phyloP scores from a whole-genome alignment of 345 rosid genomes.

The Diplotaxis tenuifolia region DNA sequence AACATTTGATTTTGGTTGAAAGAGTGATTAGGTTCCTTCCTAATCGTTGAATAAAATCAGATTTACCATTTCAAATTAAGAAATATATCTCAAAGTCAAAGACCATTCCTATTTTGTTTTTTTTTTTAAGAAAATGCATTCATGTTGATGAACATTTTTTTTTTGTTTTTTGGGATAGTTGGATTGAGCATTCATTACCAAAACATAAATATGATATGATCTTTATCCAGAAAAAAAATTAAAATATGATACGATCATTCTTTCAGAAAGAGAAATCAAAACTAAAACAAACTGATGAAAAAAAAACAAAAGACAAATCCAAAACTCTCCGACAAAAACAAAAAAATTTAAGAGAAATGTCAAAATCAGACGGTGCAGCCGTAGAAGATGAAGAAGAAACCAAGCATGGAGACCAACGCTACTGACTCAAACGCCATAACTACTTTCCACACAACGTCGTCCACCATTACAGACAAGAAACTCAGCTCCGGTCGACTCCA shows the following conservation, averaged over 20 bases:
- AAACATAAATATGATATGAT: too few species aligned
- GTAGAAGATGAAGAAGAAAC: conserved; percentile 84
- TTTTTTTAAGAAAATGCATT: background rate
- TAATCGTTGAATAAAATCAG: background rate
- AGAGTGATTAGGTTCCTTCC: background rate
- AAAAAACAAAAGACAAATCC: background rate
- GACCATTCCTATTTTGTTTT: background rate
- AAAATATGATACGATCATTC: too few species aligned
- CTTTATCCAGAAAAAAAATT: too few species aligned
- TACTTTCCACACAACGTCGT: conserved; percentile 68
- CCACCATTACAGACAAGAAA: conserved; percentile 49
- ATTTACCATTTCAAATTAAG: background rate
- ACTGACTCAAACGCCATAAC: conserved; percentile 79
- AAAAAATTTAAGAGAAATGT: background rate
- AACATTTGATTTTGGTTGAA: background rate
- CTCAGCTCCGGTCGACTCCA: conserved; percentile 44
- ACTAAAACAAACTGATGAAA: too few species aligned
- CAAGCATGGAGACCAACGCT: conserved; percentile 81
- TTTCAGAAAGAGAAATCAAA: too few species aligned
- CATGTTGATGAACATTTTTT: background rate
- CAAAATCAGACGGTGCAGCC: conserved; percentile 66
- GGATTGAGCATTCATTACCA: too few species aligned
- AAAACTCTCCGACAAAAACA: conserved; percentile 12
- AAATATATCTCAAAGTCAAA: background rate
- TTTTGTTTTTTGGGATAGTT: background rate